Evolutionary conservation across 495 filamentous ascomycete genomes (phyloP).

Genomic region (Geoglossum glabrum): DNA sequence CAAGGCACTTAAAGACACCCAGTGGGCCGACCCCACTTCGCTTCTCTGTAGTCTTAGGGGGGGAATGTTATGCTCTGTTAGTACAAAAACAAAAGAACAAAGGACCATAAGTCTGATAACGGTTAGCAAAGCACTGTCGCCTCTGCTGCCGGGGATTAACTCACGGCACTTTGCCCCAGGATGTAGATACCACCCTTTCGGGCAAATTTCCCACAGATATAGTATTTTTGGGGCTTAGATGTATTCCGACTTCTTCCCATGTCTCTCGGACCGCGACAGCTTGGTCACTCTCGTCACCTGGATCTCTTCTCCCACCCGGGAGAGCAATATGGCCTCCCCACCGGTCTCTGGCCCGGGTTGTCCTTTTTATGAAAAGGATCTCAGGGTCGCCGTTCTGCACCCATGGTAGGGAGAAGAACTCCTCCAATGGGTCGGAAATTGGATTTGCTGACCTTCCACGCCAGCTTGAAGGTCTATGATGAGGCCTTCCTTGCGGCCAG

Average conservation of each 20-base stretch:
- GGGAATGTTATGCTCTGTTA: slow-evolving; percentile 35
- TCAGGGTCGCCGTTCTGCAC: slow-evolving; percentile 56
- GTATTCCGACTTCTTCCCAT: slow-evolving; percentile 50
- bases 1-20: slow-evolving; percentile 50
- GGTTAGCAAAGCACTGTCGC: slow-evolving; percentile 6
- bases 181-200: slow-evolving; percentile 50
- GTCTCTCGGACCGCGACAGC: slow-evolving; percentile 50
- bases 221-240: slow-evolving; percentile 25
- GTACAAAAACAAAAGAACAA: slow-evolving; percentile 53
- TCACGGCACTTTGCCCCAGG: slow-evolving; percentile 50
- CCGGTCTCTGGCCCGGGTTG: slow-evolving; percentile 46
- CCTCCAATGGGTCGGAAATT: slow-evolving; percentile 25
- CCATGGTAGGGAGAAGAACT: slow-evolving; percentile 52
- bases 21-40: slow-evolving; percentile 58
- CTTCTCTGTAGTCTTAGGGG: slow-evolving; percentile 44
- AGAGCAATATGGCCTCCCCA: slow-evolving; percentile 63
- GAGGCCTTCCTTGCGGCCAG: slow-evolving; percentile 21
- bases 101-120: slow-evolving; percentile 48
- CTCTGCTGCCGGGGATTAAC: slow-evolving; percentile 12
- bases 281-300: slow-evolving; percentile 42
- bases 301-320: slow-evolving; percentile 53
- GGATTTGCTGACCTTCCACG: slow-evolving; percentile 10
- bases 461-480: slow-evolving; percentile 2
- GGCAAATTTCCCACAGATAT: slow-evolving; percentile 48
- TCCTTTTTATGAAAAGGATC: slow-evolving; percentile 57